Conservation (phyloP, 805 yeast genomes). For the Phaffomyces thermotolerans region DNA sequence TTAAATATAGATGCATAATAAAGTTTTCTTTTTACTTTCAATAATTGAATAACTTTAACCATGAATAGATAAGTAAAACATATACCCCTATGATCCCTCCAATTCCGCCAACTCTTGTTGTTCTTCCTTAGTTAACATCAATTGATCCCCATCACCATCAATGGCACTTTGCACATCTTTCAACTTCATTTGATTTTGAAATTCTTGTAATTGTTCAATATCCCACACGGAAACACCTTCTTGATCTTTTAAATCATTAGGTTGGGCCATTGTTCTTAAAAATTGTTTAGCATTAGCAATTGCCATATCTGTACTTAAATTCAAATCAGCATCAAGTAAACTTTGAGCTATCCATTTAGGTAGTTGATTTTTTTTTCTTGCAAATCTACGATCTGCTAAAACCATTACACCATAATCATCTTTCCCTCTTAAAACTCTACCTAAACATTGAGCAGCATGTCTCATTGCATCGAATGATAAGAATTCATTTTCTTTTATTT, state of each 20-base stretch:
- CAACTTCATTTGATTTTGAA: constrained; percentile 45
- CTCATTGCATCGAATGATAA: constrained; percentile 98
- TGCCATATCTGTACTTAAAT: constrained; percentile 95
- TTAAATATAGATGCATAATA: too few relatives aligned
- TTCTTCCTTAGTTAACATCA: constrained; percentile 19
- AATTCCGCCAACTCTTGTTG: constrained; percentile 19
- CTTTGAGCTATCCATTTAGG: constrained; percentile 98
- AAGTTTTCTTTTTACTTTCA: too few relatives aligned
- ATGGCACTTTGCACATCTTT: constrained; percentile 15
- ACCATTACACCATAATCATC: constrained; percentile 99
- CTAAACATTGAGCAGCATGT: constrained; percentile 98
- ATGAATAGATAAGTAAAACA: too few relatives aligned
- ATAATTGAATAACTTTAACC: too few relatives aligned
- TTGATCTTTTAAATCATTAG: constrained; percentile 79
- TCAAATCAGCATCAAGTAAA: constrained; percentile 81
- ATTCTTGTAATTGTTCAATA: constrained; percentile 50
- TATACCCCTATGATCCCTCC: too few relatives aligned
- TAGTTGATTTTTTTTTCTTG: constrained; percentile 75
- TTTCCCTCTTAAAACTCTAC: constrained; percentile 94
- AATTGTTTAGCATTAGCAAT: constrained; percentile 90
- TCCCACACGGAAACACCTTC: constrained; percentile 96
- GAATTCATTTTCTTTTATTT: constrained; percentile 89
- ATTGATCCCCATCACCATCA: constrained; percentile 23
- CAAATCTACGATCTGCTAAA: constrained; percentile 87
- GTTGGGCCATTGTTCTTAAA: constrained; percentile 90